Conservation (phyloP, 2,329 filamentous ascomycete genomes). For the Beauveria sp. region DNA sequence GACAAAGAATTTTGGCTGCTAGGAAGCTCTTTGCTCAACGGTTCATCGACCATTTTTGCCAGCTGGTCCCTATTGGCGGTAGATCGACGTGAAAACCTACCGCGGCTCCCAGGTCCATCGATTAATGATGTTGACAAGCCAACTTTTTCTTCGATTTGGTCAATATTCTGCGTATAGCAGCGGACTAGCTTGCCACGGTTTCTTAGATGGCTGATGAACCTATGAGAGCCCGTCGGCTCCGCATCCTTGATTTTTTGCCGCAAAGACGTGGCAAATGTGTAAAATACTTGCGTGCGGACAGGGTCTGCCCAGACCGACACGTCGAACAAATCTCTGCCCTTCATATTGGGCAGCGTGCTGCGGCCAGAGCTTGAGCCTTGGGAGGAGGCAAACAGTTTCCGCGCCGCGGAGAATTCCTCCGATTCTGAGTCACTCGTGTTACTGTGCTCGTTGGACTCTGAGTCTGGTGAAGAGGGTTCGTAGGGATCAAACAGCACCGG, state of each 20-base stretch:
- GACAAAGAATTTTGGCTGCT: conserved; percentile 13
- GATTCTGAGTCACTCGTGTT: conserved; percentile 37
- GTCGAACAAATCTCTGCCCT: conserved; percentile 66
- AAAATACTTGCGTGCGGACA: conserved; percentile 61
- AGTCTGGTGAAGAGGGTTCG: conserved; percentile 28
- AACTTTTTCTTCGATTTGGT: conserved; percentile 64
- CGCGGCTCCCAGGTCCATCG: conserved; percentile 53
- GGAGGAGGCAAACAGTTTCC: conserved; percentile 31
- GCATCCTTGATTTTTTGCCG: conserved; percentile 58
- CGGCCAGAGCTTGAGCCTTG: conserved; percentile 28
- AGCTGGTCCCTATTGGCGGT: conserved; percentile 27
- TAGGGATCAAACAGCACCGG: conserved; percentile 45
- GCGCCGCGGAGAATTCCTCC: conserved; percentile 35
- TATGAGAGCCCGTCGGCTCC: conserved; percentile 56
- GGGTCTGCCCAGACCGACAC: conserved; percentile 63
- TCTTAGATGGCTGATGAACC: conserved; percentile 59
- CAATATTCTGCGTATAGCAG: conserved; percentile 71
- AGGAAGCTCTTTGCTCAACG: conserved; percentile 11
- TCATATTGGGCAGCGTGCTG: conserved; percentile 50
- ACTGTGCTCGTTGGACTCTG: conserved; percentile 26
- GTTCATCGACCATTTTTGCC: conserved; percentile 31
- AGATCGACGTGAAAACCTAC: conserved; percentile 48
- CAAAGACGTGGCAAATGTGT: conserved; percentile 62
- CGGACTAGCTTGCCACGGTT: conserved; percentile 61
- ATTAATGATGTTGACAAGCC: conserved; percentile 56